Evolutionary conservation across 1,139 yeast species (phyloP).

Genomic region (Candida smagusa): DNA sequence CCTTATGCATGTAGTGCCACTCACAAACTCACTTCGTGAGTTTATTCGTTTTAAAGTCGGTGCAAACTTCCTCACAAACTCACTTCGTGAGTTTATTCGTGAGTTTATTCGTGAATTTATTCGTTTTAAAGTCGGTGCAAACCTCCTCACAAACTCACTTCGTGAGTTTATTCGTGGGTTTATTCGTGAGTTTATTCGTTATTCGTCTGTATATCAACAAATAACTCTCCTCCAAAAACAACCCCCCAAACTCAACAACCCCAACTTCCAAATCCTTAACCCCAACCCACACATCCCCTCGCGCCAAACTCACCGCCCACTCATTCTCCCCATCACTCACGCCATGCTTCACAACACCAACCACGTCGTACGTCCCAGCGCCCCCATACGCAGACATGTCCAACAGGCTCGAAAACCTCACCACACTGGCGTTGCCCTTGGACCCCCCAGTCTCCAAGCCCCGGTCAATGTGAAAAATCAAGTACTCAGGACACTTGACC

Average conservation of each 20-base stretch:
- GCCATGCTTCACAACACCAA: slow-evolving; percentile 53
- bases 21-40: too few relatives aligned
- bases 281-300: slow-evolving; percentile 51
- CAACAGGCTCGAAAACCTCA: slow-evolving; percentile 52
- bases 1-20: too few relatives aligned
- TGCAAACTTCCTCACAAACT: too few relatives aligned
- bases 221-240: slow-evolving; percentile 62
- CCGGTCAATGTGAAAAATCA: slow-evolving; percentile 58
- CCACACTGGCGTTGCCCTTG: slow-evolving; percentile 58
- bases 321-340: slow-evolving; percentile 20
- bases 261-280: slow-evolving; percentile 51
- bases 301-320: slow-evolving; percentile 54
- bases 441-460: slow-evolving; percentile 28
- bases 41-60: too few relatives aligned
- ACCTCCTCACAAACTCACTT: background rate
- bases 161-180: background rate
- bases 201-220: slow-evolving; percentile 3
- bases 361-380: slow-evolving; percentile 38
- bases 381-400: slow-evolving; percentile 33
- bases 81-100: too few relatives aligned
- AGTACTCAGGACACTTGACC: slow-evolving; percentile 44
- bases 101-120: too few relatives aligned
- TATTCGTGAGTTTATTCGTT: background rate
- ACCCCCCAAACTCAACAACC: slow-evolving; percentile 51
- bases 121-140: too few relatives aligned